Evolutionary conservation across 331 rosid species (phyloP), one percentile per base, ranked within the genome.

Genomic region (Arachis monticola): DNA sequence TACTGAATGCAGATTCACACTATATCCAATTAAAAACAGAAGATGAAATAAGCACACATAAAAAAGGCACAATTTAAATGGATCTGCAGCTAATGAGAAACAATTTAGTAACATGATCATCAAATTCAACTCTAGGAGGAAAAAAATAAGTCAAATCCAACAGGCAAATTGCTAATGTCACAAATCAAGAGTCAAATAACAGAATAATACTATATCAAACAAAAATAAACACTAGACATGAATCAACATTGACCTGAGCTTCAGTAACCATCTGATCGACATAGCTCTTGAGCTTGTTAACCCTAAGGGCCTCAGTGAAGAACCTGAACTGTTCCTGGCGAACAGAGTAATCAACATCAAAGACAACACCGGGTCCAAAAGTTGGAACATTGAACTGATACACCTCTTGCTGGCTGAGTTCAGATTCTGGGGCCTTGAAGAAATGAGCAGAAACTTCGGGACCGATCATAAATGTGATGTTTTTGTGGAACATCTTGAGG

Each of bases 221-320:
- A 17, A 17, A 17, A 17, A 17, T 17, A 17, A 17, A 17, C 3
- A 60, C 7, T 0, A 35, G 40, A 38, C 47, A 35, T 0, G 0
- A 11, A 63, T 10, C 1, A 17, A 17, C 22, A 17, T 17, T 17
- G 22, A 85, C 98, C 90, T 93, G 84, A 32, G 98, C 90, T 79
- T 93, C 98, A 2, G 80, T n/a, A 78, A 93, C 90, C 98, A 93
- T 93, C 92, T 88, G 92, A 87, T 90, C 92, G 68, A 93, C 97
- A 76, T 75, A 81, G 1, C 84, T 10, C 60, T 81, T 81, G 13
- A 81, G 81, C 3, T 81, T 75, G 40, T 10, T 75, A 8, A 75
- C 84, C 41, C 84, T 75, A 5, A 81, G 77, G 14, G 84, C 70
- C 76, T 81, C 84, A 5, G 81, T 75, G 62, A 81, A 81, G 61